phyloP scores from a whole-genome alignment of 83 land plant genomes.

The Isoetes engelmannii region DNA sequence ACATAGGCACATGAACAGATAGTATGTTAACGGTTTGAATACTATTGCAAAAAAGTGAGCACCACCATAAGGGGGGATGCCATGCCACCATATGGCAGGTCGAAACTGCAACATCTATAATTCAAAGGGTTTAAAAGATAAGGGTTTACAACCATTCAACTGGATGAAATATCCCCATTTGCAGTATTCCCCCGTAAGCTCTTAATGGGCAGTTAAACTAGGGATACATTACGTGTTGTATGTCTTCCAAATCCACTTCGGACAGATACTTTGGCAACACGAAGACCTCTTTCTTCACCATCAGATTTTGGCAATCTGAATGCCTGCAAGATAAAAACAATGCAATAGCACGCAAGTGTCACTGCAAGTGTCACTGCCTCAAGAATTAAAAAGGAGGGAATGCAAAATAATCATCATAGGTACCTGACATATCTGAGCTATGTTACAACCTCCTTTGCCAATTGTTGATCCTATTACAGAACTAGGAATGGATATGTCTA shows the following conservation, averaged over 20 bases:
- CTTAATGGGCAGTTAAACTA: constrained; percentile 67
- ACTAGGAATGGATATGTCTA: constrained; percentile 9
- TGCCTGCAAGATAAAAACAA: constrained; percentile 1
- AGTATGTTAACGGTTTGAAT: no score
- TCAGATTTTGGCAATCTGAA: constrained; percentile 32
- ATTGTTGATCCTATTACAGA: constrained; percentile 8
- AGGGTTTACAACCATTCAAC: no score
- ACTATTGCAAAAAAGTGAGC: no score
- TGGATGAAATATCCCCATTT: no score
- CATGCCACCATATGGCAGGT: no score
- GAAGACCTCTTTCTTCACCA: constrained; percentile 63
- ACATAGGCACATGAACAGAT: no score
- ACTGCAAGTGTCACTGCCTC: no score
- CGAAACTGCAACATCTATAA: no score
- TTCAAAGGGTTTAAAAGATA: no score
- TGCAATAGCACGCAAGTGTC: background rate
- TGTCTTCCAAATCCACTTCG: constrained; percentile 92
- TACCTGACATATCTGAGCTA: constrained; percentile 16
- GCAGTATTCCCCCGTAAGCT: no score
- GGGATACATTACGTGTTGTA: constrained; percentile 87
- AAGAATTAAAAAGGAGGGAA: background rate
- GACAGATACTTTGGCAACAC: constrained; percentile 70
- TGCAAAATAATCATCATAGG: background rate
- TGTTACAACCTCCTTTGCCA: constrained; percentile 11
- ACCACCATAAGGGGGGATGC: no score